Evolutionary conservation across 805 yeast genomes (phyloP).

Genomic region (Ogataea trehalophila): DNA sequence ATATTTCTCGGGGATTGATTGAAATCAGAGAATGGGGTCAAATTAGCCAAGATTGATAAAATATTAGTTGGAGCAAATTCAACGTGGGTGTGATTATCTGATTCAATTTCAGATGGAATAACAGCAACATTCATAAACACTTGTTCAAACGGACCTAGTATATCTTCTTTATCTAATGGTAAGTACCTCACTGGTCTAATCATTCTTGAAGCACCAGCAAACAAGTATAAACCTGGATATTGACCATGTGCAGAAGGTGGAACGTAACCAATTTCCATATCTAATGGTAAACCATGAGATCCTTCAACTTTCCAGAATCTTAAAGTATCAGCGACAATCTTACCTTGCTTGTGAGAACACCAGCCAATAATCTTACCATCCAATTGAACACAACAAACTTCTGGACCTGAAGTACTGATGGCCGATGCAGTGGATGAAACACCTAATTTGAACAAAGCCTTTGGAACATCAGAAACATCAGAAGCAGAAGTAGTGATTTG

Average conservation of each 20-base stretch:
- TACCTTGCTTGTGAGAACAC: constrained; percentile 88
- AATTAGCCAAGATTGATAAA: constrained; percentile 87
- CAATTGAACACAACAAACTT: constrained; percentile 82
- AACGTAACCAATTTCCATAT: constrained; percentile 89
- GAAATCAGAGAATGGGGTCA: constrained; percentile 97
- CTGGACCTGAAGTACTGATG: constrained; percentile 73
- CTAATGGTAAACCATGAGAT: constrained; percentile 68
- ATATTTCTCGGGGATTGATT: constrained; percentile 99
- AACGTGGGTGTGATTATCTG: constrained; percentile 81
- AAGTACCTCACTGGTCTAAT: constrained; percentile 91
- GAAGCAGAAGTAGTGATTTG: constrained; percentile 70
- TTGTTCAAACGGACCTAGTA: constrained; percentile 97
- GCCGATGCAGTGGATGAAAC: constrained; percentile 74
- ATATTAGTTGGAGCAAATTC: constrained; percentile 95
- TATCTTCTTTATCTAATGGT: constrained; percentile 77
- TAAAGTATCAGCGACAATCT: constrained; percentile 79
- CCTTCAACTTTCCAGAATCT: constrained; percentile 92
- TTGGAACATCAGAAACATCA: constrained; percentile 70
- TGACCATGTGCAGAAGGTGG: constrained; percentile 97
- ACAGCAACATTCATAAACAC: constrained; percentile 96
- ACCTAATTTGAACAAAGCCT: constrained; percentile 64
- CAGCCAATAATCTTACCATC: constrained; percentile 93
- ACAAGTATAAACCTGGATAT: constrained; percentile 90
- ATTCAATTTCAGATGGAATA: constrained; percentile 83
- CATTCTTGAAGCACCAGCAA: constrained; percentile 93